Conservation (phyloP, 2,329 filamentous ascomycete species). For the Pseudocercospora ulei region DNA sequence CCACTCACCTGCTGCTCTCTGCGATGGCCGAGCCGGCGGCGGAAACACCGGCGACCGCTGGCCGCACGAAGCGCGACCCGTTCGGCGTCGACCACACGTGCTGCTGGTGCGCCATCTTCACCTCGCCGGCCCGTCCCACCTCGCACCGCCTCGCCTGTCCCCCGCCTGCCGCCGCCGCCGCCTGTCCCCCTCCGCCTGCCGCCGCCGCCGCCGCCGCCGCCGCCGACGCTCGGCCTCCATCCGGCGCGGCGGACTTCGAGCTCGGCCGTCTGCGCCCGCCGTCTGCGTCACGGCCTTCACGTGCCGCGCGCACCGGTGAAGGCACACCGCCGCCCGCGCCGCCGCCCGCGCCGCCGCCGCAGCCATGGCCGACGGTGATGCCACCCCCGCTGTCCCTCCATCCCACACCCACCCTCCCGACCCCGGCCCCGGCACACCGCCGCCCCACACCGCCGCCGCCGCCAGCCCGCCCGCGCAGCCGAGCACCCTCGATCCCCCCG, state of each 20-base stretch:
- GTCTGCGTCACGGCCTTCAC: slow-evolving; percentile 11
- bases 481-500: slow-evolving; percentile 6
- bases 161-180: too few relatives aligned
- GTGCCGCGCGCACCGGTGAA: slow-evolving; percentile 11
- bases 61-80: slow-evolving; percentile 5
- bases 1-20: slow-evolving; percentile 10
- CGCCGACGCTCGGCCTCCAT: neutral
- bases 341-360: slow-evolving; percentile 12
- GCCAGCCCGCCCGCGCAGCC: slow-evolving; percentile 3
- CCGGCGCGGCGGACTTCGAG: slow-evolving; percentile 11
- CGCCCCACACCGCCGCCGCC: slow-evolving; percentile 6
- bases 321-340: slow-evolving; percentile 10
- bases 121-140: slow-evolving; percentile 13
- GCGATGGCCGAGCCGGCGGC: slow-evolving; percentile 1
- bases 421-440: slow-evolving; percentile 17
- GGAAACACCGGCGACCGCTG: neutral
- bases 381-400: slow-evolving; percentile 1
- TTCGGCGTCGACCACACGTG: slow-evolving; percentile 8
- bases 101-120: slow-evolving; percentile 17
- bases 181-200: neutral
- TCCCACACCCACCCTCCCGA: slow-evolving; percentile 13
- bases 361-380: slow-evolving; percentile 19
- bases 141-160: slow-evolving; percentile 9
- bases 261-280: slow-evolving; percentile 13
- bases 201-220: slow-evolving; percentile 8